Percentiles rank a stretch among this genome's conserved stretches.
Evolutionary conservation across 139 green algal species (phyloP).

Genomic region (Picochlorum sp.): DNA sequence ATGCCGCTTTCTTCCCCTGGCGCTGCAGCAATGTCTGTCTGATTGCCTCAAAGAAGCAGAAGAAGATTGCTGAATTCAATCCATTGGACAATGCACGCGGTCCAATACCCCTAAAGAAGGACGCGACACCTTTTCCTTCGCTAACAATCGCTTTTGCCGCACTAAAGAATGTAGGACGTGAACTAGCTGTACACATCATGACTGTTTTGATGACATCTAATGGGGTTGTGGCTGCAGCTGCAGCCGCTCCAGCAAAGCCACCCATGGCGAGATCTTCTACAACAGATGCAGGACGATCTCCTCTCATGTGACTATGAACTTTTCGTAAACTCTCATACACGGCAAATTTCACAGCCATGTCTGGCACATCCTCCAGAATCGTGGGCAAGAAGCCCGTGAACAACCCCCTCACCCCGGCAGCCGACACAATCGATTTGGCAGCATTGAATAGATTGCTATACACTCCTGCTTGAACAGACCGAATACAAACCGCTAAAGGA

Average conservation of each 20-base stretch:
- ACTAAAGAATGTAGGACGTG: constrained; percentile 47
- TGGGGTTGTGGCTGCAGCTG: constrained; percentile 79
- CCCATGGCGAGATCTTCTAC: constrained; percentile 77
- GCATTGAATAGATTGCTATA: constrained; percentile 75
- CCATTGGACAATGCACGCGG: constrained; percentile 69
- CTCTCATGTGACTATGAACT: constrained; percentile 29
- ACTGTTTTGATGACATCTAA: constrained; percentile 93
- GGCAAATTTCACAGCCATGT: constrained; percentile 90
- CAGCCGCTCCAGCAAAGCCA: constrained; percentile 62
- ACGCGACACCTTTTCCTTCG: constrained; percentile 28
- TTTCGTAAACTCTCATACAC: constrained; percentile 73
- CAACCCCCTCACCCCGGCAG: constrained; percentile 58
- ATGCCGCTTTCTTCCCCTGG: not conserved
- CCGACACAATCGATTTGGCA: constrained; percentile 43
- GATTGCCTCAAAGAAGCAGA: constrained; percentile 83
- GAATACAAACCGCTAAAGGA: constrained; percentile 84
- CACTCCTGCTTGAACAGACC: constrained; percentile 70
- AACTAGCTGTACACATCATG: constrained; percentile 78
- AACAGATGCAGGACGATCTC: constrained; percentile 14
- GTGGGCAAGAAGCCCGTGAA: constrained; percentile 83
- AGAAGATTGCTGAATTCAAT: constrained; percentile 89
- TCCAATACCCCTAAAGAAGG: constrained; percentile 65
- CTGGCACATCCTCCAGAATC: constrained; percentile 81
- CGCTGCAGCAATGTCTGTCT: constrained; percentile 20
- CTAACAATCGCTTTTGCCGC: constrained; percentile 32